Base-by-base conservation (phyloP, 768 basidiomycete species). In the Tricholomella constricta region DNA sequence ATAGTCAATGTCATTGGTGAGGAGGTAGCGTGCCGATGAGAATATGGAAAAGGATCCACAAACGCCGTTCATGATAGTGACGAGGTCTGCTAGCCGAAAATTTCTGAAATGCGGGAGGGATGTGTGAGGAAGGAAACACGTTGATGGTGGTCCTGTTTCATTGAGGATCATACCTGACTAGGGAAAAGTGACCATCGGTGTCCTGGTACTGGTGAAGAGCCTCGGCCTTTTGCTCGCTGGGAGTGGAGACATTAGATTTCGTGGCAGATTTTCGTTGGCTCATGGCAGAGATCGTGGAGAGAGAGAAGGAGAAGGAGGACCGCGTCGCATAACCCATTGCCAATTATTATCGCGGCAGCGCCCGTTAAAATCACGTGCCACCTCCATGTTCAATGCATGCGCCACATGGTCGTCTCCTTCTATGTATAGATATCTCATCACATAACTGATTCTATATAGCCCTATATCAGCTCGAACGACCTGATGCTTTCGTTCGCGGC, bases 61-160 rank as follows among this genome's bases (percentile, higher is more conserved):
- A 70, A 98, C 89, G 40, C 97, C 97, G 68, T 99, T 99, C 88
- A 95, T 94, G 59, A 99, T 94, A 31, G 97, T 99, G 62, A 99
- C 94, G 46, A 97, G 81, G 76, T 99, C 97, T 59, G 97, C 97
- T 23, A 98, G 83, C 48, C 95, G 91, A 68, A 99, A 99, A 71
- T 98, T 98, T 62, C 97, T 97, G 62, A 17, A 57, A 48, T 37
- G 52, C n/a, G 49, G 49, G 50, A 35, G 51, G 50, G 22, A 25
- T 55, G 48, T 15, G 35, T 51, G 20, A 53, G 48, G n/a, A 22
- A 53, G 22, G 45, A 27, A 43, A 38, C 32, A 51, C 53, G 59
- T 51, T 58, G 61, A 60, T 17, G 25, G 38, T 57, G 52, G 52
- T 43, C 40, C n/a, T 37, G 40, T 31, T 57, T 25, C 22, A 55